Percentiles rank a stretch among this genome's conserved stretches.
Evolutionary conservation across 140 eudicot species (phyloP).

Genomic region (Anethum foeniculum): DNA sequence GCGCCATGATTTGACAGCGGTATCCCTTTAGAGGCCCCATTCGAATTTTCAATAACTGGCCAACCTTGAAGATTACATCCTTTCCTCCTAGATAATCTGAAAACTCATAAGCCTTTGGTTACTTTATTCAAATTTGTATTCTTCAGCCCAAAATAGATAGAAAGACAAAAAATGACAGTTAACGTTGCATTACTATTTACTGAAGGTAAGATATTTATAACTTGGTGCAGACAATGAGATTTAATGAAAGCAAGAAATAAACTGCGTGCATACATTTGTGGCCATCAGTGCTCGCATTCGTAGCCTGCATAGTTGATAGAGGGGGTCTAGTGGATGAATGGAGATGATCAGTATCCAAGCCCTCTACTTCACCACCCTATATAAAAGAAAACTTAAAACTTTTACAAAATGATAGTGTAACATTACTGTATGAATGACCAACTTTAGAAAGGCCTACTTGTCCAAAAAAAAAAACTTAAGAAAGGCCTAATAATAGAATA

Average conservation of each 20-base stretch:
- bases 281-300: constrained; percentile 35
- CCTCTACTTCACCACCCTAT: constrained; percentile 24
- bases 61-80: constrained; percentile 59
- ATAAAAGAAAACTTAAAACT: neutral
- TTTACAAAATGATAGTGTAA: neutral
- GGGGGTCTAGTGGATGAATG: constrained; percentile 69
- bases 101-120: constrained; percentile 3
- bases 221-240: neutral
- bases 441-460: neutral
- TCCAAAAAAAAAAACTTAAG: neutral
- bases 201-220: neutral
- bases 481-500: neutral
- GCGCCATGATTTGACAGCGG: constrained; percentile 77
- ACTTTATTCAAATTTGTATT: neutral
- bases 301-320: constrained; percentile 52
- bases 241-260: neutral
- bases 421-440: neutral
- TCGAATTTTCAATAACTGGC: constrained; percentile 75
- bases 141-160: neutral
- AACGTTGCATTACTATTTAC: neutral
- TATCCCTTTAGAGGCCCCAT: constrained; percentile 92
- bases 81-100: constrained; percentile 47
- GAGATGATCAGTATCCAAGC: neutral
- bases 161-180: neutral
- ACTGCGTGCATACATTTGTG: constrained; percentile 44